Conservation (phyloP, 139 green algal species). For the Parachlorella kessleri region DNA sequence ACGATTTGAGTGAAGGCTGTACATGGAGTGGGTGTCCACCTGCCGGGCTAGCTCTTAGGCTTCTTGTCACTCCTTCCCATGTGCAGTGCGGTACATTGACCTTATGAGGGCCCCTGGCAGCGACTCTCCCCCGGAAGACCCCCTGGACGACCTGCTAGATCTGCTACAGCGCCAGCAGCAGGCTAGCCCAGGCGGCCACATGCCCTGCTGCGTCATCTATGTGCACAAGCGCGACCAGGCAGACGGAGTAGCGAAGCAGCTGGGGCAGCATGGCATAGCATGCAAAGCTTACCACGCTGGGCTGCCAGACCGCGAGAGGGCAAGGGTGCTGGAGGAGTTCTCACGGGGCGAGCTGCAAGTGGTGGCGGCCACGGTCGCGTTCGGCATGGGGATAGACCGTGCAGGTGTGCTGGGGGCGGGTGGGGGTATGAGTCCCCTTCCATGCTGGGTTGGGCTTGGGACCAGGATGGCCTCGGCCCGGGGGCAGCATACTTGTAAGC, state of each 20-base stretch:
- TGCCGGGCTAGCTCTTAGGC: not conserved
- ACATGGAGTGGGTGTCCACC: too few relatives aligned
- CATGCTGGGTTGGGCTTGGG: too few relatives aligned
- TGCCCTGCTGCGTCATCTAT: constrained; percentile 57
- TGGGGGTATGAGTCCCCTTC: too few relatives aligned
- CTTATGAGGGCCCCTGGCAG: not conserved
- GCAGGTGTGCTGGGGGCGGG: constrained; percentile 24
- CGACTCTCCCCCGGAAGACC: not conserved
- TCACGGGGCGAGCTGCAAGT: constrained; percentile 42
- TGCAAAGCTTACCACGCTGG: constrained; percentile 65
- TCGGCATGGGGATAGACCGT: constrained; percentile 84
- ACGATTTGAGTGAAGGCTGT: too few relatives aligned
- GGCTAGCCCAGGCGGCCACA: not conserved
- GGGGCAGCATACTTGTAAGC: too few relatives aligned
- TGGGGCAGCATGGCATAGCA: constrained; percentile 32
- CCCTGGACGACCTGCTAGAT: not conserved
- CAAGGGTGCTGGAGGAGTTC: constrained; percentile 54
- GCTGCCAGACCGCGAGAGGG: constrained; percentile 18
- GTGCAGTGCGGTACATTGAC: not conserved
- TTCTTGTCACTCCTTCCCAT: too few relatives aligned
- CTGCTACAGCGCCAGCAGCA: not conserved
- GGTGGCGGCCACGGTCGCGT: constrained; percentile 78
- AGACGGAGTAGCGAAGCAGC: constrained; percentile 36
- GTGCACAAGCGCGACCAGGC: constrained; percentile 42
- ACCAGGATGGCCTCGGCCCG: too few relatives aligned